Conservation (phyloP, 2,329 filamentous ascomycete species). For the Cladophialophora immunda region DNA sequence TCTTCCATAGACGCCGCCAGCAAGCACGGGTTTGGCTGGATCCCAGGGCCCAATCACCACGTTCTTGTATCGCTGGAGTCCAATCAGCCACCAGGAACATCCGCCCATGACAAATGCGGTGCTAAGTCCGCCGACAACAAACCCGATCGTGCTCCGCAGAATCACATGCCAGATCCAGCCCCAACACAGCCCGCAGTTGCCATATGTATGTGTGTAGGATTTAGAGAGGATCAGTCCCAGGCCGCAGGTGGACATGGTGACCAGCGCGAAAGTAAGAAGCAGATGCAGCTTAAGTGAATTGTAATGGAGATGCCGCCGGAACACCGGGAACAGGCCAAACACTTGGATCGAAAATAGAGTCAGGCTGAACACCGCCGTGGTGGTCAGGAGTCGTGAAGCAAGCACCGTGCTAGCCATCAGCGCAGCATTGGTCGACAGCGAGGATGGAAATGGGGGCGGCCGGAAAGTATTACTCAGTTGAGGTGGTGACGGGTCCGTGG, state of each 20-base stretch:
- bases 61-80: slow-evolving; percentile 98
- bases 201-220: slow-evolving; percentile 52
- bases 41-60: slow-evolving; percentile 99
- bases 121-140: slow-evolving; percentile 76
- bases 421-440: slow-evolving; percentile 91
- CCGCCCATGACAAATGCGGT: slow-evolving; percentile 85
- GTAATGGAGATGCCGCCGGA: slow-evolving; percentile 85
- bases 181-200: slow-evolving; percentile 54
- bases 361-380: slow-evolving; percentile 91
- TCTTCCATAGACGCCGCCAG: slow-evolving; percentile 37
- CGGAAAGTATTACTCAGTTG: slow-evolving; percentile 27
- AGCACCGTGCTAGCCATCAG: slow-evolving; percentile 96
- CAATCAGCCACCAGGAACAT: slow-evolving; percentile 98
- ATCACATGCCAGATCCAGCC: slow-evolving; percentile 59
- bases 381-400: slow-evolving; percentile 85
- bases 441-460: slow-evolving; percentile 61
- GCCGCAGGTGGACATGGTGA: slow-evolving; percentile 80
- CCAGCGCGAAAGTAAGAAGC: slow-evolving; percentile 75
- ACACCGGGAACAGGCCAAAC: slow-evolving; percentile 97
- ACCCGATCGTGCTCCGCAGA: slow-evolving; percentile 71
- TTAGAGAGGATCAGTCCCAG: slow-evolving; percentile 68
- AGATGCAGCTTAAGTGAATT: slow-evolving; percentile 84
- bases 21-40: slow-evolving; percentile 76
- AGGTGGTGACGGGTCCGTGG: slow-evolving; percentile 20
- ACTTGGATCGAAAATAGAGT: slow-evolving; percentile 97